Evolutionary conservation across 768 basidiomycete genomes (phyloP), one percentile per base, ranked within the genome.

Genomic region (Collybia nuda): DNA sequence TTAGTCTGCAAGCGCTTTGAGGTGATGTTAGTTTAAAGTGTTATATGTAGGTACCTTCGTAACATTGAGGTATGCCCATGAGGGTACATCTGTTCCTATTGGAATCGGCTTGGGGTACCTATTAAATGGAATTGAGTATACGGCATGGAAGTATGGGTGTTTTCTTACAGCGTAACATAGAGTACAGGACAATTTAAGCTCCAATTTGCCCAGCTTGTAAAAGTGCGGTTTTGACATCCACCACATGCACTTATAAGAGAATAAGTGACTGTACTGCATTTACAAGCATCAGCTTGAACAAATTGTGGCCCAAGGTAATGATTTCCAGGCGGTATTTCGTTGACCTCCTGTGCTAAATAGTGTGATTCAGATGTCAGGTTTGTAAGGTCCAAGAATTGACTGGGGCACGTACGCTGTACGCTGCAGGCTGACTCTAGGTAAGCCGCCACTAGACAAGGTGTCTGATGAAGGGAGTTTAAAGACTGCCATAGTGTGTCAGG

Each of bases 241-340:
- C 74, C 82, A 55, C 85, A 87, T 1, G 84, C 84, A 44, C 76
- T 79, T 22, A 86, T 63, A 46, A 79, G 48, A 9, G 74, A 78
- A 56, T 86, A 87, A 23, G 76, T 75, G 17, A 85, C 77, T 1
- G 80, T 72, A 58, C 73, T 85, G 57, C 85, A 87, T 50, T 62
- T 56, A 55, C 85, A 87, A 2, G 52, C 38, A 46, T 73, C 67
- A 6, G 75, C 74, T 18, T 64, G 32, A 0, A 50, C 44, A n/a
- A 56, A 45, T 2, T 50, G 52, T 5, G 81, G 80, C 1, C 74
- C 75, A 12, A 64, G 48, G 56, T 83, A 83, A 52, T 76, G 70
- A 12, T 57, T 70, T 28, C 48, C 55, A 0, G 17, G 5, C 2
- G 78, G 76, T 24, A 84, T 64, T 5, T 66, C 5, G 50, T 67